These are phyloP conservation scores for Polyplosphaeria fusca DNA, from an alignment of 495 filamentous ascomycete genomes.

Conservation along the genomic window DNA sequence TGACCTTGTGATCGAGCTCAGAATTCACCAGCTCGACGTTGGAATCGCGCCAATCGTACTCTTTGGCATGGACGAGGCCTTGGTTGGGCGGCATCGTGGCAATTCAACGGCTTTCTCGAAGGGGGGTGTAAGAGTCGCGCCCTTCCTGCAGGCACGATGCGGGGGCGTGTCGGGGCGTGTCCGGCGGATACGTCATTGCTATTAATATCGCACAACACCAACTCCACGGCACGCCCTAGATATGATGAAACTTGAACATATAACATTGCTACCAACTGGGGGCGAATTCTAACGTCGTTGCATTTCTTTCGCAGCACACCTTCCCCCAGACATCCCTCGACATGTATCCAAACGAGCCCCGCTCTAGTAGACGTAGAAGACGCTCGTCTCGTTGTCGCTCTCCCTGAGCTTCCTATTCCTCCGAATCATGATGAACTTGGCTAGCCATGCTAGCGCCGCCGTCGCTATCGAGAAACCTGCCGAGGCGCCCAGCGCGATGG, in stretches of 20 bases:
- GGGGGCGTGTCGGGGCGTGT: too few species aligned
- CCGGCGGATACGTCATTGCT: too few species aligned
- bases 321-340: too few species aligned
- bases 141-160: too few species aligned
- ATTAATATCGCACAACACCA: too few species aligned
- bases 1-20: conserved; percentile 60
- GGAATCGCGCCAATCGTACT: conserved; percentile 61
- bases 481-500: conserved; percentile 47
- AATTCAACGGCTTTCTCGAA: too few species aligned
- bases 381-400: not conserved
- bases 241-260: too few species aligned
- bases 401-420: conserved; percentile 3
- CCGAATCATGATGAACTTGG: conserved; percentile 4
- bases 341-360: not conserved
- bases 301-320: too few species aligned
- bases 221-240: too few species aligned
- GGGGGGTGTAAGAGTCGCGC: too few species aligned
- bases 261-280: too few species aligned
- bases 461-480: conserved; percentile 48
- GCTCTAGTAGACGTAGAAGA: conserved; percentile 6
- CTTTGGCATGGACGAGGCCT: conserved; percentile 55
- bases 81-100: conserved; percentile 52
- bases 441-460: conserved; percentile 42
- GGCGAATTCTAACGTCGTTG: too few species aligned
- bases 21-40: conserved; percentile 61